Base-by-base conservation (phyloP, 768 basidiomycete species). In the Kwoniella sp. region DNA sequence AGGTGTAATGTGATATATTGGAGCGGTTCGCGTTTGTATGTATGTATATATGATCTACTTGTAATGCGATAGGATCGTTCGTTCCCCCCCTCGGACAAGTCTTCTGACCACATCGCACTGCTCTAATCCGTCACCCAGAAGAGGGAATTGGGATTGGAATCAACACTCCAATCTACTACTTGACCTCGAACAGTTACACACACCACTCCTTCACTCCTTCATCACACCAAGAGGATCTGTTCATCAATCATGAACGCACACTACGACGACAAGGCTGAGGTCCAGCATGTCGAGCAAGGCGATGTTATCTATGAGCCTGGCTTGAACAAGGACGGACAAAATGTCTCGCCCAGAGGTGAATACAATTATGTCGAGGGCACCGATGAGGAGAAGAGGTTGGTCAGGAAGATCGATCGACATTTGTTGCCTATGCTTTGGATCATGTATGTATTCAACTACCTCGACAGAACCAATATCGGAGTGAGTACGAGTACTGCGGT, bases 341-440 rank as follows among this genome's bases (percentile, higher is more conserved):
- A 44, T 44, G 40, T 44, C 10, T 44, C 40, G 17, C 40, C 40
- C 13, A 6, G 33, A 33, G 7, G 7, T 6, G 33, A 33, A 33
- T 55, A 55, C 53, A 25, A 49, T 15, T 79, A 77, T 54, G 63
- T 72, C 25, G 56, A 68, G 9, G 73, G 65, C 6, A 74, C 74
- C 5, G 57, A 36, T 1, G 78, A 76, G 56, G 78, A 79, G 51
- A 71, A 62, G 64, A 55, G 63, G 4, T 60, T 79, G 40, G 64
- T 77, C 5, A 48, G 76, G 21, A 79, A 79, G 73, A 74, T 79
- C 40, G 77, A 77, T 54, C 30, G 55, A 17, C 69, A 70, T 19
- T 46, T 76, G 6, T 26, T 77, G 30, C 76, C 76, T 1, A 73
- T 74, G 66, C 60, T 79, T 8, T 77, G 76, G 77, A 52, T 71